Evolutionary conservation across 345 rosid species (phyloP), one percentile per base, ranked within the genome.

Genomic region (Leavenworthia alabamica): DNA sequence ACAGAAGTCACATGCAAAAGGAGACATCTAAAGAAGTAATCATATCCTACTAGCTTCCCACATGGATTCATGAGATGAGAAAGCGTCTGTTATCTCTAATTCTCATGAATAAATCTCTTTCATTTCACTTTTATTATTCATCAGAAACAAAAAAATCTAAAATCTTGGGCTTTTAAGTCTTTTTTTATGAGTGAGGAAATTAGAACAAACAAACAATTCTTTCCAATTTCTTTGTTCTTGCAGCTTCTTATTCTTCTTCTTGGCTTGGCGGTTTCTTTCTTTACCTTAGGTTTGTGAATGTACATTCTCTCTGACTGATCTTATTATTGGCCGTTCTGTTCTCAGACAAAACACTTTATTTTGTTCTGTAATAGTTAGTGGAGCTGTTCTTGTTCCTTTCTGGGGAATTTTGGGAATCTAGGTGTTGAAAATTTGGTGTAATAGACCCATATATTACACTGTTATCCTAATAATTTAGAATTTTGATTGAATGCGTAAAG

Each of bases 21-120:
- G 54, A 68, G 85, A 79, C 82, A 81, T 54, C 65, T 50, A 43
- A 41, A 57, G 43, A 63, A 48, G 61, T 49, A 64, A 64, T 10
- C 50, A 63, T 81, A 82, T 89, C 84, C 87, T 17, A 81, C 86
- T n/a, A n/a, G n/a, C n/a, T 53, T 74, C 77, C 72, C 95, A 87
- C 86, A 80, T 88, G 89, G 80, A 48, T 62, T 47, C 42, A 29
- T 79, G 73, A 71, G 66, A 58, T 40, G 53, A 28, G 67, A 68
- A 55, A 33, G 14, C 23, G 4, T 66, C 68, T 50, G 13, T 54
- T 54, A 60, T 44, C 51, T 47, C 65, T 37, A 40, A 9, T 57
- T 57, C 63, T 57, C 50, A 28, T 41, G 27, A 42, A 39, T 13
- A 28, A 28, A 35, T 60, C 66, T 68, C 29, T 39, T 28, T 46